These are phyloP conservation scores for Nepenthes alata DNA, from an alignment of 179 eudicot species.

Conservation along the genomic window DNA sequence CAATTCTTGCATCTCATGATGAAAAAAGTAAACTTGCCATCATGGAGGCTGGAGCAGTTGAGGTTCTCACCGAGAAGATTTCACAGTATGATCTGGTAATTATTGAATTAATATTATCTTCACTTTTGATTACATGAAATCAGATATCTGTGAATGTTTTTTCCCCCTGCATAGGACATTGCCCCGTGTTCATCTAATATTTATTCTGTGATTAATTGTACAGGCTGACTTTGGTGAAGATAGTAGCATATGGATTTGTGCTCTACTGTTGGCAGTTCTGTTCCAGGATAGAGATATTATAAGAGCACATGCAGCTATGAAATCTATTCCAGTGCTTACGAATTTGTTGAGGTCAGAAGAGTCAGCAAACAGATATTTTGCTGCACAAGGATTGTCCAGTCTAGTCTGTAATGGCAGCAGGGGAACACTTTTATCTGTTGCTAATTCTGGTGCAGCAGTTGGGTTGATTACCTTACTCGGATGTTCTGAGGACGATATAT, in stretches of 20 bases:
- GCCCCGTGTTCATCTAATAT: conserved; percentile 3
- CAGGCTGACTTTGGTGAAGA: conserved; percentile 66
- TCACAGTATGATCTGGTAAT: conserved; percentile 58
- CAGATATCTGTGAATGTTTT: neutral
- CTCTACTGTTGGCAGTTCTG: conserved; percentile 67
- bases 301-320: conserved; percentile 76
- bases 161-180: neutral
- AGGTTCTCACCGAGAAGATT: conserved; percentile 71
- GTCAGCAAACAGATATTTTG: conserved; percentile 73
- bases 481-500: conserved; percentile 77
- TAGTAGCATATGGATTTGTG: conserved; percentile 73
- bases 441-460: conserved; percentile 85
- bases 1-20: conserved; percentile 68
- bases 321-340: conserved; percentile 68
- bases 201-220: conserved; percentile 10
- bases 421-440: conserved; percentile 91
- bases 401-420: conserved; percentile 94
- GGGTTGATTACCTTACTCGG: conserved; percentile 89
- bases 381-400: conserved; percentile 92
- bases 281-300: conserved; percentile 92
- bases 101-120: neutral
- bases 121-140: neutral
- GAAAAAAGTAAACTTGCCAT: conserved; percentile 50
- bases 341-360: conserved; percentile 81
- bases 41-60: conserved; percentile 92